These are phyloP conservation scores for Penicillium sp. DNA, from an alignment of 2,329 filamentous ascomycete species.

Conservation along the genomic window DNA sequence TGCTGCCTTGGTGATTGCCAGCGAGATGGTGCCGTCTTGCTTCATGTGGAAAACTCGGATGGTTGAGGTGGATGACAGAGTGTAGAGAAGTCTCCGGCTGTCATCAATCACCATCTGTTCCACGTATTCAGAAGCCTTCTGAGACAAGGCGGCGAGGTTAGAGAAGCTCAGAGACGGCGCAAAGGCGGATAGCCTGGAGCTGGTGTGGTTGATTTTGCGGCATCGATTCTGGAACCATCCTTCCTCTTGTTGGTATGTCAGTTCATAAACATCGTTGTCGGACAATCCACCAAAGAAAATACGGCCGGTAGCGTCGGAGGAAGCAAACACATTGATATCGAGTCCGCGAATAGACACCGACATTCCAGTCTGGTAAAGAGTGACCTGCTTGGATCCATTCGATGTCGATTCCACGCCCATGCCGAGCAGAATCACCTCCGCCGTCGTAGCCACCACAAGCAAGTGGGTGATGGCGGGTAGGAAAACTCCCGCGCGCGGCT, in stretches of 20 bases:
- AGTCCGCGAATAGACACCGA: slow-evolving; percentile 75
- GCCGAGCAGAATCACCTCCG: slow-evolving; percentile 86
- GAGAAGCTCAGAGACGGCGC: slow-evolving; percentile 51
- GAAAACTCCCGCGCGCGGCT: slow-evolving; percentile 86
- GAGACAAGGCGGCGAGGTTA: slow-evolving; percentile 28
- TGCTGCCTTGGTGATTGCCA: slow-evolving; percentile 63
- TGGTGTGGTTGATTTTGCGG: slow-evolving; percentile 86
- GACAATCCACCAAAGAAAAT: slow-evolving; percentile 87
- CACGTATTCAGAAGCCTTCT: slow-evolving; percentile 65
- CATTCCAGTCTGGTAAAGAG: slow-evolving; percentile 90
- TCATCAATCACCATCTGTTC: slow-evolving; percentile 87
- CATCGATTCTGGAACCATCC: slow-evolving; percentile 93
- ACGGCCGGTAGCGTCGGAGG: slow-evolving; percentile 77
- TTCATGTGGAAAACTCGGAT: slow-evolving; percentile 93
- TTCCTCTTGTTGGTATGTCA: slow-evolving; percentile 96
- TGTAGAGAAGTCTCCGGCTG: slow-evolving; percentile 85
- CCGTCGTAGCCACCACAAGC: slow-evolving; percentile 83
- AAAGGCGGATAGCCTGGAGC: slow-evolving; percentile 70
- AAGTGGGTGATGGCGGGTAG: slow-evolving; percentile 84
- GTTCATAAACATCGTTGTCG: slow-evolving; percentile 88
- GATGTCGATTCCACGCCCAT: slow-evolving; percentile 69
- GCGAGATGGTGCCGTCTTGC: slow-evolving; percentile 57
- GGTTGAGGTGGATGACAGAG: slow-evolving; percentile 83
- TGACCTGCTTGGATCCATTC: slow-evolving; percentile 73
- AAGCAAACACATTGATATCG: slow-evolving; percentile 78